Percentiles rank a stretch among this genome's conserved stretches.
Evolutionary conservation across 2,329 filamentous ascomycete species (phyloP).

Genomic region (Eurotiales sp.): DNA sequence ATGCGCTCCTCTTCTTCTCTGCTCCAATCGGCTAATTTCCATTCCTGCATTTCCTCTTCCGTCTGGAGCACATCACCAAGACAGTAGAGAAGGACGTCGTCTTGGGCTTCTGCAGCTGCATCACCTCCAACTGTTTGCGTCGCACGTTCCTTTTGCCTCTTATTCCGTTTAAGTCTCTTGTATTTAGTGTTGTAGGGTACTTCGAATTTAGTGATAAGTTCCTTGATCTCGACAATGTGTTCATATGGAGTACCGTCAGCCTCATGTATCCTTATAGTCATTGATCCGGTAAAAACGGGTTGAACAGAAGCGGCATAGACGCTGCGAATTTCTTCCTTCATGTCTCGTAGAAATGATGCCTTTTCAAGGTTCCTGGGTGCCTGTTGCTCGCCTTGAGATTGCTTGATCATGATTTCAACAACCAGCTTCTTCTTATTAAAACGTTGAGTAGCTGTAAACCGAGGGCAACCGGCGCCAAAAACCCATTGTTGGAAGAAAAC

Average conservation of each 20-base stretch:
- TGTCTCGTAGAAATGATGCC: constrained; percentile 74
- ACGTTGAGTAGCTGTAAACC: constrained; percentile 77
- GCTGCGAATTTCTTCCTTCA: constrained; percentile 71
- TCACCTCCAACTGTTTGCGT: constrained; percentile 62
- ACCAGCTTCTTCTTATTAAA: constrained; percentile 98
- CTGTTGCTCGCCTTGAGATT: constrained; percentile 62
- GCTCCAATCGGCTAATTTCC: constrained; percentile 85
- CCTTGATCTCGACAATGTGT: constrained; percentile 93
- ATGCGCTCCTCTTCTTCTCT: constrained; percentile 84
- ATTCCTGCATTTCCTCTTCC: constrained; percentile 75
- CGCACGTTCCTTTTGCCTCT: constrained; percentile 73
- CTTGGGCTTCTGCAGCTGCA: constrained; percentile 61
- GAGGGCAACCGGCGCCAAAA: constrained; percentile 79
- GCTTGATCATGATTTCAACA: constrained; percentile 84
- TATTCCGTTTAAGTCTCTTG: constrained; percentile 88
- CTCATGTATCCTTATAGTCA: constrained; percentile 97
- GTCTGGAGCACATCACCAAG: constrained; percentile 85
- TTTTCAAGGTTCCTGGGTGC: constrained; percentile 61
- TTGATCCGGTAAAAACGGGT: constrained; percentile 85
- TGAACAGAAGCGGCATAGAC: constrained; percentile 68
- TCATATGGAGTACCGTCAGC: constrained; percentile 97
- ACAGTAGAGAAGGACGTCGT: constrained; percentile 84
- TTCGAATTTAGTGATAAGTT: constrained; percentile 78
- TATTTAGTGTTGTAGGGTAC: constrained; percentile 99
- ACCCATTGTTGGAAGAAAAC: constrained; percentile 95